phyloP scores from a whole-genome alignment of 1,284 basidiomycete species.

The Trametes sp. region DNA sequence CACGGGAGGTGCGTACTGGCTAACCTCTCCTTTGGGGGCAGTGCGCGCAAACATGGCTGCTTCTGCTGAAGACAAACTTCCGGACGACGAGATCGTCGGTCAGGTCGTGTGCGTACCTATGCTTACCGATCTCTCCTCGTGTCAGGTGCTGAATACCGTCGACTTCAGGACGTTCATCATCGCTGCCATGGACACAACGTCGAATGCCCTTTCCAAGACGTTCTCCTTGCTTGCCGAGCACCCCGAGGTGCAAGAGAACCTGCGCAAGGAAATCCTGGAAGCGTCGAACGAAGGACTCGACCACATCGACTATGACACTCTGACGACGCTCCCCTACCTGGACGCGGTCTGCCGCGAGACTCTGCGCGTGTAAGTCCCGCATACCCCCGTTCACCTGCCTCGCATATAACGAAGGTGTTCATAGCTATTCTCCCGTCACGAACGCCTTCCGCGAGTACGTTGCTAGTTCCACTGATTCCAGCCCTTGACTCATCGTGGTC shows the following conservation, averaged over 20 bases:
- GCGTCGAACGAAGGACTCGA: conserved; percentile 10
- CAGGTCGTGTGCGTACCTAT: conserved; percentile 31
- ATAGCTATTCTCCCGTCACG: conserved; percentile 1
- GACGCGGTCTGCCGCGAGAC: conserved; percentile 33
- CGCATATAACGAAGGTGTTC: background rate
- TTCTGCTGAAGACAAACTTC: conserved; percentile 32
- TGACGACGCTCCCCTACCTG: conserved; percentile 29
- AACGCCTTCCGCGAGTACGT: conserved; percentile 3
- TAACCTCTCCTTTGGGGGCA: background rate
- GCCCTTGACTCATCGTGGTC: conserved; percentile 8
- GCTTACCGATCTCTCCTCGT: background rate
- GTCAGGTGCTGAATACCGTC: background rate
- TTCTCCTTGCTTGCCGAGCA: conserved; percentile 25
- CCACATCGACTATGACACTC: conserved; percentile 23
- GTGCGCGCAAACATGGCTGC: conserved; percentile 35
- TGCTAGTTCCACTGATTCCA: background rate
- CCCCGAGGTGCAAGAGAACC: conserved; percentile 23
- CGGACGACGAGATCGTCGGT: conserved; percentile 36
- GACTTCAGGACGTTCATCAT: conserved; percentile 21
- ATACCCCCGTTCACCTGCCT: background rate
- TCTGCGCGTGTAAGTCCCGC: conserved; percentile 20
- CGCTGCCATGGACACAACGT: conserved; percentile 30
- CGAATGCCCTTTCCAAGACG: conserved; percentile 27
- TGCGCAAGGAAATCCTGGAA: conserved; percentile 24
- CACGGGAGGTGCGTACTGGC: too few relatives aligned